Evolutionary conservation across 2,329 filamentous ascomycete species (phyloP).

Genomic region (Tolypocladium inflatum): DNA sequence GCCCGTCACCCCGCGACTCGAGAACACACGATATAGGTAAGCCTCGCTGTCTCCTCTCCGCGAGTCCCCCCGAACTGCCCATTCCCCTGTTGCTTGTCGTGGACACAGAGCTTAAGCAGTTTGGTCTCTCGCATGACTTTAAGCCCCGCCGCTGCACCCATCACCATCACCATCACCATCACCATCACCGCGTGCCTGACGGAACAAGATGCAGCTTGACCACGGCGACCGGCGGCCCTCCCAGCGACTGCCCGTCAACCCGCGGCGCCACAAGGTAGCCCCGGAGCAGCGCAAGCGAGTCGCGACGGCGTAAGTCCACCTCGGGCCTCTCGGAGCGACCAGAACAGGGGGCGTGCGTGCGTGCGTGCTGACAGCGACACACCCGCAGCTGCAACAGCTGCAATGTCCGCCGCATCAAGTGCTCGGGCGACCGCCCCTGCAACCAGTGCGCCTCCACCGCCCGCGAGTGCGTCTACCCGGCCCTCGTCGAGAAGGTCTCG

Average conservation of each 20-base stretch:
- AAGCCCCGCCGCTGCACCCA: background rate
- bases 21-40: constrained; percentile 1
- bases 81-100: background rate
- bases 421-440: constrained; percentile 40
- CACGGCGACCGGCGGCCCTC: constrained; percentile 14
- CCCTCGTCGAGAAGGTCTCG: constrained; percentile 31
- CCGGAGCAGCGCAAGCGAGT: constrained; percentile 38
- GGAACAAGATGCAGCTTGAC: constrained; percentile 15
- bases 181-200: background rate
- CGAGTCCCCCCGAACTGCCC: background rate
- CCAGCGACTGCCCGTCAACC: constrained; percentile 38
- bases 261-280: constrained; percentile 36
- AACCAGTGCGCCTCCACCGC: constrained; percentile 31
- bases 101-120: background rate
- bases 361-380: background rate
- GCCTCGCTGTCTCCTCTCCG: background rate
- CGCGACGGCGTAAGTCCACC: constrained; percentile 31
- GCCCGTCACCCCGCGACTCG: constrained; percentile 1
- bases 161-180: background rate
- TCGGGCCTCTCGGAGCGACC: background rate
- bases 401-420: constrained; percentile 42
- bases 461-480: constrained; percentile 38
- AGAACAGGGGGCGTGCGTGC: no score
- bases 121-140: background rate
- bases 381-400: constrained; percentile 38